Evolutionary conservation across 2,329 filamentous ascomycete genomes (phyloP).

Genomic region (Cladosporium velox): DNA sequence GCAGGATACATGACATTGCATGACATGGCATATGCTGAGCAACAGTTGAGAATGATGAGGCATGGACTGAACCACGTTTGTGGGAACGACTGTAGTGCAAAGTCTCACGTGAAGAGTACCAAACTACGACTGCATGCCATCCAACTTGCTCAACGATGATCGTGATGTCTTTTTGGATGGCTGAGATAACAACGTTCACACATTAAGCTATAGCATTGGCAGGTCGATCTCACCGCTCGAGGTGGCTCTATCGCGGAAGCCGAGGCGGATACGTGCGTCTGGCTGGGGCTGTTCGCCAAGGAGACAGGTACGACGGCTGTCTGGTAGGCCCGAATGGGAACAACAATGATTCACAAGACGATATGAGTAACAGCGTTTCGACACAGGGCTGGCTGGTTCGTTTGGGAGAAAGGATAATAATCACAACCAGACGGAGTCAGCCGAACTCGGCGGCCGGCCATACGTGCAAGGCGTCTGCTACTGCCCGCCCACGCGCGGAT

Average conservation of each 20-base stretch:
- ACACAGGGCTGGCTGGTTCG: neutral
- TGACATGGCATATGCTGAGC: no score
- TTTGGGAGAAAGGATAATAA: neutral
- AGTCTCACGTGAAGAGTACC: slow-evolving; percentile 2
- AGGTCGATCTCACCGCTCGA: slow-evolving; percentile 7
- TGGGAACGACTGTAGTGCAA: neutral
- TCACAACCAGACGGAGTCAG: neutral
- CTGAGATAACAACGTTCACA: slow-evolving; percentile 2
- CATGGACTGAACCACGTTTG: neutral
- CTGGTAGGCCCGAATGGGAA: slow-evolving; percentile 4
- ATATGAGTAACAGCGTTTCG: neutral
- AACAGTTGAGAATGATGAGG: neutral
- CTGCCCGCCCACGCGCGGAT: neutral
- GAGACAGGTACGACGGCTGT: slow-evolving; percentile 3
- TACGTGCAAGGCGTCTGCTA: neutral
- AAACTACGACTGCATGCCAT: neutral
- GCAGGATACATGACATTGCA: neutral
- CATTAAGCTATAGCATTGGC: neutral
- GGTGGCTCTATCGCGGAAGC: slow-evolving; percentile 13
- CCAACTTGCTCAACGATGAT: neutral
- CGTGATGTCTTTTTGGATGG: neutral
- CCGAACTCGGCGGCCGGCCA: neutral
- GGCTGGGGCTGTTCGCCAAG: slow-evolving; percentile 10
- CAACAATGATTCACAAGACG: neutral
- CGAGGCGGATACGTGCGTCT: neutral